phyloP scores from a whole-genome alignment of 805 yeast genomes.

The Zygotorulaspora florentina region DNA sequence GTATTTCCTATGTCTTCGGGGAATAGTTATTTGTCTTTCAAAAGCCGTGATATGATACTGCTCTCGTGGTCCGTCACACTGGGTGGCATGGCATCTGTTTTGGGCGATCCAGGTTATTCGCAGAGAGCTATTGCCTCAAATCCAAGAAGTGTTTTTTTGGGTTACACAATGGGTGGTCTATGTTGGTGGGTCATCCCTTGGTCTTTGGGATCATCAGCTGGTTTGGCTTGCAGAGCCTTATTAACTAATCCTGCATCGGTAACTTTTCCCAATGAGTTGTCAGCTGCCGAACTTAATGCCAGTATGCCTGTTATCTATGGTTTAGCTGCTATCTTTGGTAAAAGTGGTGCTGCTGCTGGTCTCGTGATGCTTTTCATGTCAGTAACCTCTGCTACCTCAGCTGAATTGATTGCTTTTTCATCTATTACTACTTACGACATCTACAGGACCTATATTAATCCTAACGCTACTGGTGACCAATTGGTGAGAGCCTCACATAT shows the following conservation, averaged over 20 bases:
- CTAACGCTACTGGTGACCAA: conserved; percentile 38
- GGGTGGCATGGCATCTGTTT: conserved; percentile 35
- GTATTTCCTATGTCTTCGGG: conserved; percentile 33
- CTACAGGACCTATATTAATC: conserved; percentile 39
- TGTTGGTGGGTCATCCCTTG: conserved; percentile 39
- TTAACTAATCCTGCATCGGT: conserved; percentile 32
- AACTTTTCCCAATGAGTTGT: conserved; percentile 42
- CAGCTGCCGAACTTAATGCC: conserved; percentile 37
- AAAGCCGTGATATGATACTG: conserved; percentile 31
- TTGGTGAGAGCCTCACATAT: conserved; percentile 36
- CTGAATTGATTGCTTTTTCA: conserved; percentile 42
- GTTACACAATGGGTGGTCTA: conserved; percentile 38
- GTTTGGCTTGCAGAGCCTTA: conserved; percentile 38
- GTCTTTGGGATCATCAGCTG: conserved; percentile 36
- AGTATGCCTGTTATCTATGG: conserved; percentile 40
- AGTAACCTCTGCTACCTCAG: conserved; percentile 42
- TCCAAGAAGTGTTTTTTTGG: conserved; percentile 34
- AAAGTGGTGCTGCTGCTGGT: conserved; percentile 41
- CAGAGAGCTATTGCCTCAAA: conserved; percentile 44
- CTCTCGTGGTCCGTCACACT: conserved; percentile 32
- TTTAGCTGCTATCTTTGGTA: conserved; percentile 46
- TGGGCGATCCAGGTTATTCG: conserved; percentile 39
- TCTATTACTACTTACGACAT: conserved; percentile 40
- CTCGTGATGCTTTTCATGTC: conserved; percentile 41
- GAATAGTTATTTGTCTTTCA: conserved; percentile 33